Base-by-base conservation (phyloP, 2,329 filamentous ascomycete species). In the Penicillium vulpinum region DNA sequence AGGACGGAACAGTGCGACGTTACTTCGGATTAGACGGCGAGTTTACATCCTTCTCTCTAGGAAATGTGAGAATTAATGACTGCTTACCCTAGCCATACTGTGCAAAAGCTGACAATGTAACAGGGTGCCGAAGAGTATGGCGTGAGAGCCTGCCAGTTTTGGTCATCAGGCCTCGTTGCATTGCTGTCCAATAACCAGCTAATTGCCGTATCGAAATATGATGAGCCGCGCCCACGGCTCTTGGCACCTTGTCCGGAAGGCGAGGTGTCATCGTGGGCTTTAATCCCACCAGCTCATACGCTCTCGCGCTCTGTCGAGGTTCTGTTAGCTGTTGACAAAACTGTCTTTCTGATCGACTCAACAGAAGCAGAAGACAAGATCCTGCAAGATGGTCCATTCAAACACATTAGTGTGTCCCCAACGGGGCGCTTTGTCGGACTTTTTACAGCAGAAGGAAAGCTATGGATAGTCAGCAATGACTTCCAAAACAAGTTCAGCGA, bases 291-390 rank as follows among this genome's bases (percentile, higher is more conserved):
- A 1, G 87, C 88, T 18, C 89, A 93, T 70, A 96, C 93, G 0
- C 84, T 97, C 21, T 97, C 93, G 5, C 85, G 92, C 24, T 96
- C 92, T 0, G 93, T 99, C 2, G 94, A 99, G 74, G 92, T 94
- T 3, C 81, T 99, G 3, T 78, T 97, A 36, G 94, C 92, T 51
- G 89, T 97, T 36, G 87, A 85, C 2, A 83, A 89, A 70, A 97
- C 93, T 0, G 85, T 99, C 38, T 90, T 91, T 65, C 87, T 94
- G 2, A 85, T 96, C 4, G 94, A 99, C 74, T 87, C 91, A 0
- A 88, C 88, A 0, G 94, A 97, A 63, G 91, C 90, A 58, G 92
- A 97, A 73, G 94, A 99, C 72, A 87, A 92, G 39, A 87, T 92
- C 63, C 84, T 97, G 38, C 91, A 96, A 65, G 91, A 94, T 60